A percentile compares a stretch with the other conserved stretches of the same genome.
phyloP scores from a whole-genome alignment of 139 green algal genomes.

The Trebouxia sp. region DNA sequence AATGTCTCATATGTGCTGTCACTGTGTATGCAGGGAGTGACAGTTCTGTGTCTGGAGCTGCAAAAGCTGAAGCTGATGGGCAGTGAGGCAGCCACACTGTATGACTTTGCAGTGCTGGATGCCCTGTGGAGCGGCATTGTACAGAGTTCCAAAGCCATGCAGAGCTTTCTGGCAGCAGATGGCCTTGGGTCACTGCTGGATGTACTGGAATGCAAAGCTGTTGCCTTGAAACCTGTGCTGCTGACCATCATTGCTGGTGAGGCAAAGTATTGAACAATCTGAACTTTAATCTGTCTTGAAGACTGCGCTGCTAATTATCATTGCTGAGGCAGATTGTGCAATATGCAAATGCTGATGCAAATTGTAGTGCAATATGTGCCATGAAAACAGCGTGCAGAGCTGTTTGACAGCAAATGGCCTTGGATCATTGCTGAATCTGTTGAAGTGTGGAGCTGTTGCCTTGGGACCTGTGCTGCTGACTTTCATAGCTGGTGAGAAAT shows the following conservation, averaged over 20 bases:
- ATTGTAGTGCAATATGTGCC: no score
- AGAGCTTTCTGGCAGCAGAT: constrained; percentile 11
- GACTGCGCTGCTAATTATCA: neutral
- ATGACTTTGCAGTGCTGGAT: constrained; percentile 23
- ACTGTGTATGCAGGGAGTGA: neutral
- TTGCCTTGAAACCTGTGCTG: neutral
- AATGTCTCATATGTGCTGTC: no score
- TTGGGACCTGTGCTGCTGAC: neutral
- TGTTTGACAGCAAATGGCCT: neutral
- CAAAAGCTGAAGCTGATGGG: constrained; percentile 15
- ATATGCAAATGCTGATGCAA: no score
- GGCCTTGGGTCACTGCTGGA: constrained; percentile 4
- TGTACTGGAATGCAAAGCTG: neutral
- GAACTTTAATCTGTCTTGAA: neutral
- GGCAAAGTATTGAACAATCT: neutral
- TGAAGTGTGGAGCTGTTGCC: neutral
- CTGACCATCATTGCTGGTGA: constrained; percentile 22
- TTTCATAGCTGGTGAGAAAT: neutral
- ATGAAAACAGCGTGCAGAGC: no score
- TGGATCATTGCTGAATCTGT: neutral
- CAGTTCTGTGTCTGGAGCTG: constrained; percentile 2
- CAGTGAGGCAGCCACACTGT: constrained; percentile 3
- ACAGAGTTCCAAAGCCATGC: neutral
- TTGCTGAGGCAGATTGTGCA: no score
- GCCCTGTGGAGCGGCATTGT: constrained; percentile 15